Evolutionary conservation across 73 alveolate genomes (phyloP).

Genomic region (Symbiodinium natans): DNA sequence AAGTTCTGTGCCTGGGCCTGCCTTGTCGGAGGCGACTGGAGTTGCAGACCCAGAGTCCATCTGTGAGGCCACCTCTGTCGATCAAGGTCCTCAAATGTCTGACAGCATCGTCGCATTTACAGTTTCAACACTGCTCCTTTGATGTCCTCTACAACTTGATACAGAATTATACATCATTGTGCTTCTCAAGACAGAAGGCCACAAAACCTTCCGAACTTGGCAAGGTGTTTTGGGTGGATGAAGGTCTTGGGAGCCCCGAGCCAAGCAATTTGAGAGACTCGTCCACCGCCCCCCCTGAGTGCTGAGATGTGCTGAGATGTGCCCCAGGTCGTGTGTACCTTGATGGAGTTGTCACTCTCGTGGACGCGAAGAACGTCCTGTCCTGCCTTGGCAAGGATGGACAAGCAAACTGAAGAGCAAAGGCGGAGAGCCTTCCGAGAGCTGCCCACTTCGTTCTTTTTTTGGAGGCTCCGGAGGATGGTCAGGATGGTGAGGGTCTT

Average conservation of each 20-base stretch:
- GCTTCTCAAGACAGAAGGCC: too few species aligned
- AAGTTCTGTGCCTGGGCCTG: not conserved
- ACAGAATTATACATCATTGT: not conserved
- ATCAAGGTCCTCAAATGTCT: too few species aligned
- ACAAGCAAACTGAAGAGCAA: not conserved
- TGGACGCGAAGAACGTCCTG: slow-evolving; percentile 37
- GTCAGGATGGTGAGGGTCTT: too few species aligned
- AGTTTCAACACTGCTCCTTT: too few species aligned
- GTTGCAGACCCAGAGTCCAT: slow-evolving; percentile 77
- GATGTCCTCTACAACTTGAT: not conserved
- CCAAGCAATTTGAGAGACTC: not conserved
- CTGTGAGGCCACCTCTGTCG: slow-evolving; percentile 32
- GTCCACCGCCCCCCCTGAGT: too few species aligned
- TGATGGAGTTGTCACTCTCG: slow-evolving; percentile 70
- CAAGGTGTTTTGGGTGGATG: slow-evolving; percentile 84
- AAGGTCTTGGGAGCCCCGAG: slow-evolving; percentile 63
- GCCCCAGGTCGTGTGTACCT: slow-evolving; percentile 45
- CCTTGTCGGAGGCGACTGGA: slow-evolving; percentile 46
- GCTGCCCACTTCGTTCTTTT: too few species aligned
- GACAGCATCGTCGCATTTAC: too few species aligned
- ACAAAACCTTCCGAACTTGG: too few species aligned
- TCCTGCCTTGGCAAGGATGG: slow-evolving; percentile 50
- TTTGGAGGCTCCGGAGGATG: too few species aligned
- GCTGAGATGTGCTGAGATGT: not conserved
- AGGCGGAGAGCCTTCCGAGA: too few species aligned